Evolutionary conservation across 2,329 filamentous ascomycete genomes (phyloP), one percentile per base, ranked within the genome.

Genomic region (Blastomyces parvus): DNA sequence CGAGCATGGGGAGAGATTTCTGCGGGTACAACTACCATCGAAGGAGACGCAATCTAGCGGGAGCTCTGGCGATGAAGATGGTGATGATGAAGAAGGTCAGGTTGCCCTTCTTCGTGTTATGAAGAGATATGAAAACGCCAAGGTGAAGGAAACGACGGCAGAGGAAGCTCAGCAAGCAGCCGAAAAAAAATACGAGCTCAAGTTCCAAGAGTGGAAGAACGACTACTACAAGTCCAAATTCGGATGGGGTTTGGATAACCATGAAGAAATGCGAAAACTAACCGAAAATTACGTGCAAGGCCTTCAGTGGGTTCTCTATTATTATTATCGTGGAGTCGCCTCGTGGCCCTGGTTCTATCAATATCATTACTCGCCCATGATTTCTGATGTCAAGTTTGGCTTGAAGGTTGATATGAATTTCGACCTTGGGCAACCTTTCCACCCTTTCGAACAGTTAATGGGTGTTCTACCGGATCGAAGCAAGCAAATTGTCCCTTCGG

Each of bases 321-420:
- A 99, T 80, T 99, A 99, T 77, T 99, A 99, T 78, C 88, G 88
- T 62, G 94, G 94, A 66, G 94, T 99, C 65, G 94, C 91, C 19
- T 97, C 93, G 14, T 99, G 94, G 94, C 91, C 94, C 17, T 99
- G 94, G 94, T 99, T 90, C 78, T 99, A 97, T 76, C 82, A 83
- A 65, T 99, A 96, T 76, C 95, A 99, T 77, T 99, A 99, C 76
- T 89, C 95, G 11, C 94, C 94, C 1, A 91, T 97, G 85, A 99
- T 97, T 63, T 95, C 91, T 67, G 94, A 99, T 77, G 90, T 99
- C 68, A 88, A 88, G 73, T 92, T 89, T 75, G 94, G 94, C 30
- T 79, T 99, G 59, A 85, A 85, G 58, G 94, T 92, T 0, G 84
- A 97, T 74, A 85, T 97, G 73, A 87, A 96, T 71, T 99, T 99